These are phyloP conservation scores for Hydrangea macrophylla DNA, from an alignment of 148 eudicot species.

Conservation along the genomic window DNA sequence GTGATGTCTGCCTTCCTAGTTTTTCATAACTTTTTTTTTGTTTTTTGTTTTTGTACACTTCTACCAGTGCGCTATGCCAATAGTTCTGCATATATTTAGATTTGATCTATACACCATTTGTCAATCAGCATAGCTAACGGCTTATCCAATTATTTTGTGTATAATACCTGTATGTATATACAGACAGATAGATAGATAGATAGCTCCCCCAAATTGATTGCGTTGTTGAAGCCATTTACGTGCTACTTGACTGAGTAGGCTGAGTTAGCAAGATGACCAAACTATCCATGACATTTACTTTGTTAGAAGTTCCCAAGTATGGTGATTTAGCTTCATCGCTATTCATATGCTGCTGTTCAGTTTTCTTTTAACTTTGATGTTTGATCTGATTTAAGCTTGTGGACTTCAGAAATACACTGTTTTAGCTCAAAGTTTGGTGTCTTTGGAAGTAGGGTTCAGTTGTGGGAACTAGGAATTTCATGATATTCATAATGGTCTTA, in stretches of 20 bases:
- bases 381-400: too few relatives aligned
- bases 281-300: not conserved
- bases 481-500: too few relatives aligned
- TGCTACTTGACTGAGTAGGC: not conserved
- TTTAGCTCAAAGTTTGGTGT: not conserved
- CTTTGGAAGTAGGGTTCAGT: not conserved
- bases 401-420: not conserved
- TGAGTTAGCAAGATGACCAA: not conserved
- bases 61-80: not conserved
- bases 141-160: not conserved
- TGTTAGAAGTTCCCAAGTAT: not conserved
- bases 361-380: not conserved
- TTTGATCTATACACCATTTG: not conserved
- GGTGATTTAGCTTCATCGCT: not conserved
- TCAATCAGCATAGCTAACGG: not conserved
- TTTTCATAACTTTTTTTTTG: not conserved
- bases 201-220: not conserved
- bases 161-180: too few relatives aligned
- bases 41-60: too few relatives aligned
- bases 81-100: not conserved
- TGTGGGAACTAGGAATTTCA: not conserved
- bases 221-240: not conserved
- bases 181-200: not conserved
- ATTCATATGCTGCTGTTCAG: not conserved
- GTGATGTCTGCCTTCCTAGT: slow-evolving; percentile 27